These are phyloP conservation scores for Hericium coralloides DNA, from an alignment of 768 basidiomycete species.

Conservation along the genomic window DNA sequence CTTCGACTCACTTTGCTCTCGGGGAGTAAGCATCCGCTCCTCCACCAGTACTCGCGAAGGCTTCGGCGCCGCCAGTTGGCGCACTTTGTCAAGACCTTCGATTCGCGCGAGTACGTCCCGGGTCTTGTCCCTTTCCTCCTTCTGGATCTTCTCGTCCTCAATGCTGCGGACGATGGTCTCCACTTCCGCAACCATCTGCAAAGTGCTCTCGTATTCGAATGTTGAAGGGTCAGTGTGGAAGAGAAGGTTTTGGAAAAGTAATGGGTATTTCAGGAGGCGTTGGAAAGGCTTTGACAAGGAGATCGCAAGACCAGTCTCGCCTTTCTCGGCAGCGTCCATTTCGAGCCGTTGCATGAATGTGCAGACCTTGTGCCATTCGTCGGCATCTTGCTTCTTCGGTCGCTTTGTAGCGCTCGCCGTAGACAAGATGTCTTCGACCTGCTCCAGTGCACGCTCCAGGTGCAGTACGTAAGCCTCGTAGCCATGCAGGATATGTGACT, in stretches of 20 bases:
- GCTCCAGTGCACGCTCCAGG: conserved; percentile 81
- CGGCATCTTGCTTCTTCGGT: conserved; percentile 74
- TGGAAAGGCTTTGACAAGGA: conserved; percentile 97
- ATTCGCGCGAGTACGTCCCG: conserved; percentile 94
- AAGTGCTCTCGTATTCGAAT: conserved; percentile 92
- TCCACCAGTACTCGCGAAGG: conserved; percentile 81
- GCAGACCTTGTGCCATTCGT: conserved; percentile 73
- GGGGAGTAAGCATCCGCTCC: conserved; percentile 51
- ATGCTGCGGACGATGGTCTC: conserved; percentile 94
- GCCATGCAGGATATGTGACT: conserved; percentile 91
- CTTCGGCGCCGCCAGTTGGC: conserved; percentile 87
- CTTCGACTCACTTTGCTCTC: conserved; percentile 13
- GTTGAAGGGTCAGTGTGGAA: conserved; percentile 97
- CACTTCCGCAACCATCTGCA: conserved; percentile 95
- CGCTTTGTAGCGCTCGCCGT: conserved; percentile 56
- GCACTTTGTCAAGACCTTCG: conserved; percentile 90
- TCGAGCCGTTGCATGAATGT: conserved; percentile 71
- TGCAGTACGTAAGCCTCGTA: conserved; percentile 95
- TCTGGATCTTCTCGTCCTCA: conserved; percentile 96
- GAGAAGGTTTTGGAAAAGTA: conserved; percentile 94
- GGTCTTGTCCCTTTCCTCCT: conserved; percentile 93
- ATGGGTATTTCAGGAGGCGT: conserved; percentile 90
- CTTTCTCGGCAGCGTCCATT: conserved; percentile 69
- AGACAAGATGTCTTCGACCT: conserved; percentile 74
- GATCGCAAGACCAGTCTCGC: conserved; percentile 92